Evolutionary conservation across 148 eudicot species (phyloP).

Genomic region (Chenopodium suecicum): DNA sequence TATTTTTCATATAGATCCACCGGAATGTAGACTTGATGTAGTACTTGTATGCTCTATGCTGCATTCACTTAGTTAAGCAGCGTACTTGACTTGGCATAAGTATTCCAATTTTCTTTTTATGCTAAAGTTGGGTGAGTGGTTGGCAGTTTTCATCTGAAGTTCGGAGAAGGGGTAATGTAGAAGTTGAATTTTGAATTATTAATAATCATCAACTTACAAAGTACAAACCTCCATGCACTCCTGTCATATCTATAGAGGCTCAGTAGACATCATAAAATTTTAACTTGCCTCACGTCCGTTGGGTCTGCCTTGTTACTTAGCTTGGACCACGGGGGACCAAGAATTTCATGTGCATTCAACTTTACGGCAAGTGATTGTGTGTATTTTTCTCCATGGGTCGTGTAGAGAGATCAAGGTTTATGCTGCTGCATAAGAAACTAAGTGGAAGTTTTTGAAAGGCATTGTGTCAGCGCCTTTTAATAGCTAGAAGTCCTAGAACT

Average conservation of each 20-base stretch:
- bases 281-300: not conserved
- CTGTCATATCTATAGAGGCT: not conserved
- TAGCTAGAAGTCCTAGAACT: too few relatives aligned
- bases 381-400: not conserved
- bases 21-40: not conserved
- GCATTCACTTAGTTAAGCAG: not conserved
- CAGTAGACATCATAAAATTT: not conserved
- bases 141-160: not conserved
- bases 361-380: not conserved
- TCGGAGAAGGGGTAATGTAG: not conserved
- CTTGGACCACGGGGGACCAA: not conserved
- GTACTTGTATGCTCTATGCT: not conserved
- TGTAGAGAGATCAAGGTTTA: not conserved
- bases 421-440: not conserved
- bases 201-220: not conserved
- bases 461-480: not conserved
- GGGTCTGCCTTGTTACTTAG: too few relatives aligned
- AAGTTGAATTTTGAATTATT: not conserved
- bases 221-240: not conserved
- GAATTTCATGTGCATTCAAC: not conserved
- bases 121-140: not conserved
- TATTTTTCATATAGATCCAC: not conserved
- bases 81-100: not conserved
- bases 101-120: conserved; percentile 1
- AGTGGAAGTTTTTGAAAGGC: not conserved